These are phyloP conservation scores for Plenodomus tracheiphilus DNA, from an alignment of 2,329 filamentous ascomycete species.

Conservation along the genomic window DNA sequence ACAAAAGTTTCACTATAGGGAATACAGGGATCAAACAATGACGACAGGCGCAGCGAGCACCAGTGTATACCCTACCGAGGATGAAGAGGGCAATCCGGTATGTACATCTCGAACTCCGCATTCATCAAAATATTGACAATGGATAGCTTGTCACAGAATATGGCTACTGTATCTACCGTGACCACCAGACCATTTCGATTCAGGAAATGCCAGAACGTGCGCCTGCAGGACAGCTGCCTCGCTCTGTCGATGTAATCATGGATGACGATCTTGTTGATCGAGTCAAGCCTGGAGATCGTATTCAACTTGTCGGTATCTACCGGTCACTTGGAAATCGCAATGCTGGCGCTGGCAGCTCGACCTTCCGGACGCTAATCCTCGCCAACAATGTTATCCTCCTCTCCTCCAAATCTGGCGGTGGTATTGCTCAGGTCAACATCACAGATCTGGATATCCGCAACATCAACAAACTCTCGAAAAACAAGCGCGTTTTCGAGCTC, in stretches of 20 bases:
- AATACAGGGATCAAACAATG: conserved; percentile 98
- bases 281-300: conserved; percentile 92
- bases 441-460: conserved; percentile 97
- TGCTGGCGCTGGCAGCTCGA: conserved; percentile 83
- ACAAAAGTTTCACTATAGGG: conserved; percentile 82
- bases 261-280: conserved; percentile 95
- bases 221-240: conserved; percentile 90
- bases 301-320: conserved; percentile 96
- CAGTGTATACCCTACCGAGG: conserved; percentile 91
- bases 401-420: conserved; percentile 93
- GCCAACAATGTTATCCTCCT: conserved; percentile 95
- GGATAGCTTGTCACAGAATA: conserved; percentile 82
- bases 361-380: conserved; percentile 91
- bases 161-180: conserved; percentile 90
- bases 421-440: conserved; percentile 86
- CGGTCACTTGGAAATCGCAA: conserved; percentile 94
- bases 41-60: conserved; percentile 81
- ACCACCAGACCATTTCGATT: conserved; percentile 97
- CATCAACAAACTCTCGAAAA: conserved; percentile 97
- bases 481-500: conserved; percentile 88
- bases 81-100: conserved; percentile 85
- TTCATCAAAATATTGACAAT: background rate
- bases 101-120: conserved; percentile 13
- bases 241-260: conserved; percentile 93
- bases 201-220: conserved; percentile 99